Percentiles rank a stretch among this genome's conserved stretches.
These are phyloP conservation scores for Cutaneotrichosporon sp. DNA, from an alignment of 1,284 basidiomycete species.

Conservation along the genomic window DNA sequence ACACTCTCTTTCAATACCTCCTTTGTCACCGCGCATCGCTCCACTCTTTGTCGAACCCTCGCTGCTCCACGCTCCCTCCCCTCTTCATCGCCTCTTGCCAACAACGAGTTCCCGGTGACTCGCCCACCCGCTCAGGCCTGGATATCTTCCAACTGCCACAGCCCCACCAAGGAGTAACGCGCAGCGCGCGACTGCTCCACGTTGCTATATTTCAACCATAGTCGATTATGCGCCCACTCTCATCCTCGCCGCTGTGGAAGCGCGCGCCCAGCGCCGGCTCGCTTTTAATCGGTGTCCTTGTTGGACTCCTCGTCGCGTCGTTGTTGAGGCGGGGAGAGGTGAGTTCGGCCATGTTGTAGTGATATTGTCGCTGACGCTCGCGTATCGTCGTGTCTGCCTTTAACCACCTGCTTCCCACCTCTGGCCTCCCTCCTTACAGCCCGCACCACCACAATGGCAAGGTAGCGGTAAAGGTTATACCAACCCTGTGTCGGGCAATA, in stretches of 20 bases:
- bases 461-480: neutral
- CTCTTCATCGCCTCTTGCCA: too few species aligned
- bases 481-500: neutral
- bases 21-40: too few species aligned
- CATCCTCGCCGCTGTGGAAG: slow-evolving; percentile 24
- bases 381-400: neutral
- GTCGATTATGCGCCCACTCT: slow-evolving; percentile 17
- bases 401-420: neutral
- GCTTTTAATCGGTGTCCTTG: slow-evolving; percentile 48
- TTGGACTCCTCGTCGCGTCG: slow-evolving; percentile 47
- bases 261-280: slow-evolving; percentile 46
- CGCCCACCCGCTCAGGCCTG: too few species aligned
- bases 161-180: too few species aligned
- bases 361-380: neutral
- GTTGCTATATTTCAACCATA: too few species aligned
- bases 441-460: neutral
- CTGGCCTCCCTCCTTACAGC: neutral
- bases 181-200: too few species aligned
- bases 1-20: too few species aligned
- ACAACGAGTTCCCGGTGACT: too few species aligned
- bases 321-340: slow-evolving; percentile 19
- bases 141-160: too few species aligned
- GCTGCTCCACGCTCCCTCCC: too few species aligned
- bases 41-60: too few species aligned
- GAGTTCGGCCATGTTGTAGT: neutral